Conservation (phyloP, 306 rosid species). For the Trichosanthes cucumerina region DNA sequence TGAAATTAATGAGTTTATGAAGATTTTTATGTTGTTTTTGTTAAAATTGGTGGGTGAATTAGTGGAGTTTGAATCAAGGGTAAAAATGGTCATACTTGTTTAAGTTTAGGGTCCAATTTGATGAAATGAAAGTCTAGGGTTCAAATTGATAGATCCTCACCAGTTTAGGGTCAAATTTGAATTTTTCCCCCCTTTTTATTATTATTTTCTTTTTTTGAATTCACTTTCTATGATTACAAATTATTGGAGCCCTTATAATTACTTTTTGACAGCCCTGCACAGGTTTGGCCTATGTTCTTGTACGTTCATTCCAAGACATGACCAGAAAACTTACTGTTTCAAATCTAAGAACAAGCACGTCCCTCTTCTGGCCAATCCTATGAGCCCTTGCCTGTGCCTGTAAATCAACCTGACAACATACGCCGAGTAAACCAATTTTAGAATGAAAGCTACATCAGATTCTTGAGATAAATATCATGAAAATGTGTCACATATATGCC, state of each 20-base stretch:
- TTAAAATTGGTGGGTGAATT: too few species aligned
- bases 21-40: too few species aligned
- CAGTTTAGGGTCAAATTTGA: too few species aligned
- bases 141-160: too few species aligned
- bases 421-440: conserved; percentile 18
- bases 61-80: too few species aligned
- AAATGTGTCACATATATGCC: conserved; percentile 30
- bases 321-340: conserved; percentile 64
- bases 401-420: conserved; percentile 74
- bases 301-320: not conserved
- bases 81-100: too few species aligned
- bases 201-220: not conserved
- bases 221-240: not conserved
- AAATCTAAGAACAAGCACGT: conserved; percentile 95
- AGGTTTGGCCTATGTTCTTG: not conserved
- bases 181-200: too few species aligned
- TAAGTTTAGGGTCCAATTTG: too few species aligned
- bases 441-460: not conserved
- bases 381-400: conserved; percentile 99
- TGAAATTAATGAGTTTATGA: too few species aligned
- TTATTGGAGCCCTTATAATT: not conserved
- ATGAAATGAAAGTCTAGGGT: too few species aligned
- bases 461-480: conserved; percentile 10
- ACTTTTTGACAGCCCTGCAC: not conserved
- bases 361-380: conserved; percentile 98